Conservation (phyloP, 2,329 filamentous ascomycete species). For the Curvularia sp. region DNA sequence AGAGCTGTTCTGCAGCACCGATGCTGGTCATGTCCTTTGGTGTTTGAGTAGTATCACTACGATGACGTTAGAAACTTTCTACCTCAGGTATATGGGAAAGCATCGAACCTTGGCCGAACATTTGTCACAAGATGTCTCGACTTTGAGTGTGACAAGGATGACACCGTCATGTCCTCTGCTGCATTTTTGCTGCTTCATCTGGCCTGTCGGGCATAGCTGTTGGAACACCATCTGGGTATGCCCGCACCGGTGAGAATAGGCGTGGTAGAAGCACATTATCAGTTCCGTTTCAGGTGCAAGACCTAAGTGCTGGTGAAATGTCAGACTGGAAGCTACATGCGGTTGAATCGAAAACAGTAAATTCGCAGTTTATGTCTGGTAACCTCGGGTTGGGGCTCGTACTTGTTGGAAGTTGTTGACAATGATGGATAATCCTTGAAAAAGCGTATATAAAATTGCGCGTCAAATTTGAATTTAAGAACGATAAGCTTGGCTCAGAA, state of each 20-base stretch:
- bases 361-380: not conserved
- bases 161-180: conserved; percentile 39
- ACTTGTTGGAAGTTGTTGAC: not conserved
- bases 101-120: conserved; percentile 34
- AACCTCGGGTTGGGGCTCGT: not conserved
- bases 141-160: conserved; percentile 41
- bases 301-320: too few species aligned
- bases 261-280: conserved; percentile 58
- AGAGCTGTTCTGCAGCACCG: not conserved
- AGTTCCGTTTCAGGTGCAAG: not conserved
- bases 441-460: not conserved
- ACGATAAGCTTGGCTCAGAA: too few species aligned
- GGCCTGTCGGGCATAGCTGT: conserved; percentile 38
- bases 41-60: not conserved
- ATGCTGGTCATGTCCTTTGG: not conserved
- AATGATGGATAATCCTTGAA: not conserved
- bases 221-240: conserved; percentile 52
- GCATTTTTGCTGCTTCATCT: conserved; percentile 45
- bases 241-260: conserved; percentile 55
- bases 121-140: conserved; percentile 36
- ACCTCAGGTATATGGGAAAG: not conserved
- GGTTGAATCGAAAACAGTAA: not conserved
- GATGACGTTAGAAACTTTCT: not conserved
- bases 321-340: not conserved
- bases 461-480: not conserved